phyloP scores from a whole-genome alignment of 306 rosid species.

The Trifolium subterraneum region DNA sequence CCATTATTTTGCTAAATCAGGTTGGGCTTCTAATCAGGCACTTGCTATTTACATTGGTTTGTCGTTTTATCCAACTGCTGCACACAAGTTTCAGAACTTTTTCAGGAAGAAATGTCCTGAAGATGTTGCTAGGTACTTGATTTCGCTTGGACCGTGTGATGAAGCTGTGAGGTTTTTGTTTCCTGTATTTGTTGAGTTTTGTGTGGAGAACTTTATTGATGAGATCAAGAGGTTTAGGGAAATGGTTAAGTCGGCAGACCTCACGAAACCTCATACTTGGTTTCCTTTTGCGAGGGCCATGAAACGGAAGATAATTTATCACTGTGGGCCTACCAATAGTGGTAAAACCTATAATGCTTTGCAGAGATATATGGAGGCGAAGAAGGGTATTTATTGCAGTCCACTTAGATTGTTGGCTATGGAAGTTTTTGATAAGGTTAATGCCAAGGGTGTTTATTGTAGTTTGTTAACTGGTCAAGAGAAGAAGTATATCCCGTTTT shows the following conservation, averaged over 20 bases:
- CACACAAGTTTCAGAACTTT: conserved; percentile 58
- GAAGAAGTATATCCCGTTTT: conserved; percentile 80
- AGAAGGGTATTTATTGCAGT: conserved; percentile 83
- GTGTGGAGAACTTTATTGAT: conserved; percentile 72
- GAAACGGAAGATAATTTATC: conserved; percentile 90
- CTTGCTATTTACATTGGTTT: conserved; percentile 89
- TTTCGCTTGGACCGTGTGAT: conserved; percentile 70
- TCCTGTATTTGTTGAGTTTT: conserved; percentile 84
- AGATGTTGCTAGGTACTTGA: conserved; percentile 60
- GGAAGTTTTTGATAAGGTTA: conserved; percentile 98
- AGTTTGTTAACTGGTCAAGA: conserved; percentile 84
- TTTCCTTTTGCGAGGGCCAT: conserved; percentile 94
- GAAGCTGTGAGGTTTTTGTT: conserved; percentile 78
- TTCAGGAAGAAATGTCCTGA: conserved; percentile 58
- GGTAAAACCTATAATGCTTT: conserved; percentile 93
- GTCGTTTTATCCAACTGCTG: conserved; percentile 90
- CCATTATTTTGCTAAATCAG: conserved; percentile 57
- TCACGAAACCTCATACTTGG: conserved; percentile 90
- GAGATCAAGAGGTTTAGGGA: conserved; percentile 74
- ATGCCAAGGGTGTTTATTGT: conserved; percentile 81
- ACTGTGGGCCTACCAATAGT: conserved; percentile 97
- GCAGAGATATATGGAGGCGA: conserved; percentile 86
- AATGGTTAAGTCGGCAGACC: conserved; percentile 77
- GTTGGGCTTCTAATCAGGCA: conserved; percentile 91
- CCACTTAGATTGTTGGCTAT: conserved; percentile 89